A percentile compares a stretch with the other conserved stretches of the same genome.
Conservation (phyloP, 179 eudicot genomes). For the Amaranthus tricolor region DNA sequence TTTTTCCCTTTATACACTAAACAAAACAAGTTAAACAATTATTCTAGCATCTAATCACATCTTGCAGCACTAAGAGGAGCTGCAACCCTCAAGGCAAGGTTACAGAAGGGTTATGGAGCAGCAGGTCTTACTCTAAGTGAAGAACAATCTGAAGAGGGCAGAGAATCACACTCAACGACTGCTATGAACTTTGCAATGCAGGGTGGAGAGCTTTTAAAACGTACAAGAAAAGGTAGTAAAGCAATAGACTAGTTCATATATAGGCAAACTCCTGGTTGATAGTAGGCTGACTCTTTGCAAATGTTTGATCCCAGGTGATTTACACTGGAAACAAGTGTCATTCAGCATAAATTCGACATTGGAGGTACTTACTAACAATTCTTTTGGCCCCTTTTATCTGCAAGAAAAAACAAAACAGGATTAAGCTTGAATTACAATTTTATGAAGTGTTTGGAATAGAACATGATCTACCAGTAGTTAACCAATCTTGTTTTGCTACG, state of each 20-base stretch:
- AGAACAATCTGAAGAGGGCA: conserved; percentile 53
- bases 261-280: neutral
- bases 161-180: conserved; percentile 42
- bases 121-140: conserved; percentile 41
- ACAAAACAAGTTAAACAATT: neutral
- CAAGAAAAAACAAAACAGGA: neutral
- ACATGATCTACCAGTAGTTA: neutral
- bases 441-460: neutral
- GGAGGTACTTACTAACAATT: conserved; percentile 42
- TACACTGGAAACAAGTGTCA: conserved; percentile 90
- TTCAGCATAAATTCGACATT: conserved; percentile 63
- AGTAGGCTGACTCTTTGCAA: conserved; percentile 16
- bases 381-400: neutral
- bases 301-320: conserved; percentile 57
- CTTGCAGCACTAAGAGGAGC: conserved; percentile 79
- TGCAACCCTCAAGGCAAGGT: conserved; percentile 71
- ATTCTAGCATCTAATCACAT: neutral
- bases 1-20: neutral
- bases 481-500: conserved; percentile 14
- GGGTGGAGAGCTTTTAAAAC: conserved; percentile 88
- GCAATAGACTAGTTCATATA: neutral
- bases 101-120: conserved; percentile 54
- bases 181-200: conserved; percentile 61
- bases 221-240: conserved; percentile 81
- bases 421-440: neutral